A percentile compares a stretch with the other conserved stretches of the same genome.
Evolutionary conservation across 495 filamentous ascomycete species (phyloP).

Genomic region (Aspergillus bridgeri): DNA sequence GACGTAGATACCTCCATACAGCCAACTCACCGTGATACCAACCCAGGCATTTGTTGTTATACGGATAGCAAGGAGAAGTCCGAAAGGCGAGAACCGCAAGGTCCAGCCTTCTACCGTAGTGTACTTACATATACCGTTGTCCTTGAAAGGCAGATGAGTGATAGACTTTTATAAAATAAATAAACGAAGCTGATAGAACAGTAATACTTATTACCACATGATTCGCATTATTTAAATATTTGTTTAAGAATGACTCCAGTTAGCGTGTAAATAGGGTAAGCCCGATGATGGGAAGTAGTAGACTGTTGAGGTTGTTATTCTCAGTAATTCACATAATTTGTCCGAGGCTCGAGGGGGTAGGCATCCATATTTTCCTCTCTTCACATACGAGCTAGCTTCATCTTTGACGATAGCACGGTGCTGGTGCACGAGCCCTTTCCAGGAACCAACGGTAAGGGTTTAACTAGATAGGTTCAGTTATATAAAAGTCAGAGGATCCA

Average conservation of each 20-base stretch:
- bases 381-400: too few species aligned
- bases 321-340: too few species aligned
- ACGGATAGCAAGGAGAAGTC: conserved; percentile 56
- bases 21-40: conserved; percentile 47
- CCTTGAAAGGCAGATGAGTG: conserved; percentile 26
- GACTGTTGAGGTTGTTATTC: too few species aligned
- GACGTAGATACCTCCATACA: conserved; percentile 55
- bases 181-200: neutral
- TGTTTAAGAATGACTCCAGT: too few species aligned
- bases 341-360: too few species aligned
- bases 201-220: conserved; percentile 14
- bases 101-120: neutral
- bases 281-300: conserved; percentile 59
- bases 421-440: too few species aligned
- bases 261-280: too few species aligned
- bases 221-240: conserved; percentile 25
- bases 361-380: too few species aligned
- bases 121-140: neutral
- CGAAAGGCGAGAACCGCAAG: conserved; percentile 39
- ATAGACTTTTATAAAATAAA: neutral
- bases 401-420: too few species aligned
- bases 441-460: too few species aligned
- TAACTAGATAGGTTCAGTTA: neutral
- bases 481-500: neutral
- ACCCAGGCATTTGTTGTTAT: conserved; percentile 53